Base-by-base conservation (phyloP, 129 eudicot genomes). In the Calendula officinalis region DNA sequence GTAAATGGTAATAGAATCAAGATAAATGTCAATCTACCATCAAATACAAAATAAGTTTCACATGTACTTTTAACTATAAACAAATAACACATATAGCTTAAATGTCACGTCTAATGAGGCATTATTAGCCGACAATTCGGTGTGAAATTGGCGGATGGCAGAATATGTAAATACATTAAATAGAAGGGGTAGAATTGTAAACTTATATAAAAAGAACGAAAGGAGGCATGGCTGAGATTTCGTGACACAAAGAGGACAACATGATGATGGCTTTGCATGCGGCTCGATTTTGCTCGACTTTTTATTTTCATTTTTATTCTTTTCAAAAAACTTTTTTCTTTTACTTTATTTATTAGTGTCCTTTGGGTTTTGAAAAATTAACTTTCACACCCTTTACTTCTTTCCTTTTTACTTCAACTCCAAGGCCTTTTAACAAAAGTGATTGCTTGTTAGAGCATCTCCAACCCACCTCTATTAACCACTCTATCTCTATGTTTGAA, bases 201-300 rank as follows among this genome's bases (percentile, higher is more conserved):
- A 1, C 33, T 15, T 35, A 47, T 8, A 15, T 55, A 12, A 55
- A 73, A 55, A 44, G 66, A 64, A 17, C 16, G 44, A 62, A 43
- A 32, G 10, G 55, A 8, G 55, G 78, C 67, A 73, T 56, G 66
- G 78, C 66, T 39, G 36, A 34, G 71, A 10, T 64, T 73, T 56
- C 77, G 66, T 55, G 77, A 84, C 82, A 50, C 79, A 69, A 46
- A 72, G 50, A 80, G 75, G 80, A 85, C 94, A 89, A 39, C 56
- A 89, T 89, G 86, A 89, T 89, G 82, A 78, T 67, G 77, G 40
- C 71, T 78, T 78, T 83, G 88, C 97, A 89, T 85, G 97, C 94
- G 90, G 80, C 85, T 85, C 83, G 67, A 13, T 73, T 56, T 64
- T 56, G n/a, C 65, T 2, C 30, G 30, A 36, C 9, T 38, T 8